Conservation (phyloP, 768 basidiomycete species). For the Rhodotorula paludigena region DNA sequence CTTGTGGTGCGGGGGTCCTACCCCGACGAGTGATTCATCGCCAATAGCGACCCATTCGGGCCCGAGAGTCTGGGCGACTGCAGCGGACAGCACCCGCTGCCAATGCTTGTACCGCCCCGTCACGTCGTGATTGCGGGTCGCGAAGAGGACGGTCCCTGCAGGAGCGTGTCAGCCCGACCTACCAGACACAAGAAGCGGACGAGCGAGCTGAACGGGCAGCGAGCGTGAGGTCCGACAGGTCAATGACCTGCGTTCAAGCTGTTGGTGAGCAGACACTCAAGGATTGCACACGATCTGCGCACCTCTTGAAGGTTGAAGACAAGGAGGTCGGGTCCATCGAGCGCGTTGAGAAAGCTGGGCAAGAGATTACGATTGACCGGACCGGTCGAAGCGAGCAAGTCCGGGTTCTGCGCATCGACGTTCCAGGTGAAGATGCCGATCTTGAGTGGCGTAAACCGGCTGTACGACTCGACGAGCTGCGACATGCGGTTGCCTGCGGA, state of each 20-base stretch:
- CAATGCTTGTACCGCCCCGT: constrained; percentile 80
- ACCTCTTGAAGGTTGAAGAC: constrained; percentile 93
- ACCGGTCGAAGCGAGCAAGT: constrained; percentile 67
- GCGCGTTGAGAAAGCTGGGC: constrained; percentile 49
- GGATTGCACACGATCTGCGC: neutral
- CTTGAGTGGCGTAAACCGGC: constrained; percentile 67
- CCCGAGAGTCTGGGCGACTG: constrained; percentile 67
- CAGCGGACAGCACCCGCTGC: constrained; percentile 68
- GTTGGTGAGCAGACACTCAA: neutral
- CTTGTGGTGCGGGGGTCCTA: constrained; percentile 4
- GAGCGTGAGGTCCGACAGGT: constrained; percentile 82
- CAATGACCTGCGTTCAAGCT: constrained; percentile 52
- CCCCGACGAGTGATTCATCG: constrained; percentile 81
- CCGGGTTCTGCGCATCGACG: constrained; percentile 63
- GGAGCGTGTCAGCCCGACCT: neutral
- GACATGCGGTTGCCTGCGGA: constrained; percentile 53
- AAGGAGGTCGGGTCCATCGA: constrained; percentile 76
- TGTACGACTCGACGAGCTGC: constrained; percentile 67
- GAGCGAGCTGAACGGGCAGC: constrained; percentile 57
- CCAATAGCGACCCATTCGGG: constrained; percentile 70
- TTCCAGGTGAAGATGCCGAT: constrained; percentile 87
- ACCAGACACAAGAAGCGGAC: neutral
- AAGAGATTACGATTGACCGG: constrained; percentile 34
- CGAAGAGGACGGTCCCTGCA: constrained; percentile 72
- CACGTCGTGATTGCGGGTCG: constrained; percentile 75